Percentiles rank a stretch among this genome's conserved stretches.
Evolutionary conservation across 306 rosid species (phyloP).

Genomic region (Acacia melanoxylon): DNA sequence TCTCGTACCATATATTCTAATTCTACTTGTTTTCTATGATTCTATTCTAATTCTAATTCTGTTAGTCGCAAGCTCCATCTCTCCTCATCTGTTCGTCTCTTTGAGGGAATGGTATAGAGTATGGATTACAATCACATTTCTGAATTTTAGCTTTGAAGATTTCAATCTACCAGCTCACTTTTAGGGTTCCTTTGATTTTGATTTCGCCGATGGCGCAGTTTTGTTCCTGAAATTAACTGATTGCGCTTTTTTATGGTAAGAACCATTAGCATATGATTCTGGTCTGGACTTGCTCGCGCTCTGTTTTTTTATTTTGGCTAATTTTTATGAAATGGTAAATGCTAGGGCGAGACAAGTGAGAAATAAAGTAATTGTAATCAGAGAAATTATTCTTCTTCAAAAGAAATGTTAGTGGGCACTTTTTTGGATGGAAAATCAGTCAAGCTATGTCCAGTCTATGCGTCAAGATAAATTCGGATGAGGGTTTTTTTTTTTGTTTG

Average conservation of each 20-base stretch:
- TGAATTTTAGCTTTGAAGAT: conserved; percentile 17
- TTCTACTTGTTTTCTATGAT: conserved; percentile 18
- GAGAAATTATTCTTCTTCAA: conserved; percentile 6
- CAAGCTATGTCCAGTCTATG: conserved; percentile 1
- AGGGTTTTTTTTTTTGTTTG: background rate
- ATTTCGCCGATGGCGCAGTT: background rate
- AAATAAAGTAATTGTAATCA: background rate
- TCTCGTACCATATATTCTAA: background rate
- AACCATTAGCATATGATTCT: background rate
- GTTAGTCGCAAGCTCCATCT: conserved; percentile 12
- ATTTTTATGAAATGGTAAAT: background rate
- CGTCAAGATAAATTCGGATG: background rate
- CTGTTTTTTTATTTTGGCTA: background rate
- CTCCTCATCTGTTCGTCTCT: conserved; percentile 27
- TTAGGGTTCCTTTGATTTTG: conserved; percentile 11
- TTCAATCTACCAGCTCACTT: conserved; percentile 26
- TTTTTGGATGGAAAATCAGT: conserved; percentile 33
- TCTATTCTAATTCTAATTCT: background rate
- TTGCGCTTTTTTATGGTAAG: conserved; percentile 29
- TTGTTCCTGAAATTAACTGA: conserved; percentile 28
- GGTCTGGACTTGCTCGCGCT: background rate
- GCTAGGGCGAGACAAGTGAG: background rate
- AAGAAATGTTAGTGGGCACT: background rate
- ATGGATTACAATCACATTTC: conserved; percentile 17
- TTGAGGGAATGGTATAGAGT: conserved; percentile 37